Base-by-base conservation (phyloP, 2,329 filamentous ascomycete species). In the Cordyceps javanica region DNA sequence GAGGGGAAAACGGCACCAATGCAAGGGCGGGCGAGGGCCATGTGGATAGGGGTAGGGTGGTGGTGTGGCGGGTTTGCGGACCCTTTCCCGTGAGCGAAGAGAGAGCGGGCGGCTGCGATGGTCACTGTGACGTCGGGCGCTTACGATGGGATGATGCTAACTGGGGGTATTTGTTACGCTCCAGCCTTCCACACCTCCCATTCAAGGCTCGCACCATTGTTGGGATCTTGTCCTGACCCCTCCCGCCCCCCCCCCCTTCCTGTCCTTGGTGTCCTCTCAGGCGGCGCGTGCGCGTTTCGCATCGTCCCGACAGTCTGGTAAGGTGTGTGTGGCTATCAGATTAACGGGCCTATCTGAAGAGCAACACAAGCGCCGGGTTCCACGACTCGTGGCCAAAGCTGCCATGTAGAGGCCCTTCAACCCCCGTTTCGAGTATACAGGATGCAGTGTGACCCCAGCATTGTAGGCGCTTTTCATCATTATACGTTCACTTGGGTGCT, bases 261-360 rank as follows among this genome's bases (percentile, higher is more conserved):
- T 16, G n/a, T n/a, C n/a, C n/a, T n/a, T n/a, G n/a, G n/a, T n/a
- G n/a, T n/a, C n/a, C n/a, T n/a, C n/a, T n/a, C n/a, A n/a, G 11
- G 23, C 41, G 41, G 25, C 16, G 14, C 13, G 16, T 25, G 42
- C 32, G 42, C 34, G 55, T 51, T 50, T 57, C 55, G 38, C 21
- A 44, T 51, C 19, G 44, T 57, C 55, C 55, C 55, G 55, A 57
- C 55, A 42, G 55, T 44, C 23, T 50, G 55, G 55, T 50, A 19
- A 21, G 36, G 36, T 38, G 36, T 38, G 36, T 38, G 36, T 38
- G 36, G 36, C 36, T 38, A 16, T 21, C 48, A 16, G 32, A 6
- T 6, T n/a, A 19, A 19, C 30, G 25, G 32, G 16, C 41, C 38
- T 30, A 25, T 39, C 42, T 46, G n/a, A 13, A 28, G 14, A n/a